A percentile compares a stretch with the other conserved stretches of the same genome.
Conservation (phyloP, 805 yeast species). For the Blastobotrys americana region DNA sequence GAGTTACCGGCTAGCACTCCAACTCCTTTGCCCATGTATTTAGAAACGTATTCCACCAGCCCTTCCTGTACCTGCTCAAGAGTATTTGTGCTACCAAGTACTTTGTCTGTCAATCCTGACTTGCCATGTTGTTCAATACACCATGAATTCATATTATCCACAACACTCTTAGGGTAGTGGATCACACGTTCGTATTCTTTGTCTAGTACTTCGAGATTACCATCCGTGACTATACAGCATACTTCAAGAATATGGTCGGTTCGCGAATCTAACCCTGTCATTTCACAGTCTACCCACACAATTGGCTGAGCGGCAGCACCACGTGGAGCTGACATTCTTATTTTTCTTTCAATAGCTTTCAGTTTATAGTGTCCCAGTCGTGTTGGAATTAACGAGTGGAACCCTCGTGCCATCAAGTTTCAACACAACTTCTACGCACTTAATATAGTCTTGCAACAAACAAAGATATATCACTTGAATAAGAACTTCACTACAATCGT, state of each 20-base stretch:
- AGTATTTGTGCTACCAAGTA: constrained; percentile 48
- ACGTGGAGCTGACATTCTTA: no score
- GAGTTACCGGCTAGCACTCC: constrained; percentile 89
- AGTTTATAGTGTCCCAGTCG: no score
- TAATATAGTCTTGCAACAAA: no score
- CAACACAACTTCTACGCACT: no score
- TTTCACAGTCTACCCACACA: constrained; percentile 97
- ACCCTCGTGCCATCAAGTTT: no score
- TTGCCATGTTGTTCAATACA: constrained; percentile 72
- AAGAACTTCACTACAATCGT: no score
- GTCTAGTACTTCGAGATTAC: constrained; percentile 63
- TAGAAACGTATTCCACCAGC: constrained; percentile 52
- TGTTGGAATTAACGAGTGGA: no score
- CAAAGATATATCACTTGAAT: no score
- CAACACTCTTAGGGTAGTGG: constrained; percentile 50
- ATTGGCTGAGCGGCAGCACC: no score
- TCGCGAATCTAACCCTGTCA: constrained; percentile 87
- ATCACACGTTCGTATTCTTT: constrained; percentile 78
- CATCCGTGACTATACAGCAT: constrained; percentile 85
- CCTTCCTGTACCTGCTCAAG: constrained; percentile 57
- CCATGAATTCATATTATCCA: constrained; percentile 84
- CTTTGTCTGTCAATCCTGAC: constrained; percentile 68
- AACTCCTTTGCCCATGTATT: constrained; percentile 42
- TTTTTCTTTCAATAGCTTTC: no score
- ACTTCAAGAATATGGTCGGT: constrained; percentile 86